Percentiles rank a stretch among this genome's conserved stretches.
phyloP scores from a whole-genome alignment of 805 yeast genomes.

The Jamesozyma spencerorum region DNA sequence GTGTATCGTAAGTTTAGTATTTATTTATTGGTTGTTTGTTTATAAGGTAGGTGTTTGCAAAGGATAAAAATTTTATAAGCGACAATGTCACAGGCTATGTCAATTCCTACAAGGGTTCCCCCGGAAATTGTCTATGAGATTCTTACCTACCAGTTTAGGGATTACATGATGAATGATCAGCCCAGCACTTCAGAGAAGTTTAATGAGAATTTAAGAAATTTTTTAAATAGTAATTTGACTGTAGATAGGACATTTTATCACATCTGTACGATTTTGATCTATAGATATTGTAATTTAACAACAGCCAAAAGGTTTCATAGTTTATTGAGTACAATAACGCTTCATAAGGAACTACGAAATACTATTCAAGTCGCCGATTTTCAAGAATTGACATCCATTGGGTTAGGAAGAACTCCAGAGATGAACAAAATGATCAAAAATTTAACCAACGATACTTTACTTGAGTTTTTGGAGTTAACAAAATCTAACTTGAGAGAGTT shows the following conservation, averaged over 20 bases:
- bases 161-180: conserved; percentile 40
- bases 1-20: no score
- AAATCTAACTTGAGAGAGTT: conserved; percentile 64
- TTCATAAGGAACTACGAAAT: conserved; percentile 42
- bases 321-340: conserved; percentile 47
- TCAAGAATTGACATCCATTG: conserved; percentile 80
- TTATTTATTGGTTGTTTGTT: no score
- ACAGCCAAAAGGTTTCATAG: conserved; percentile 73
- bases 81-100: not conserved
- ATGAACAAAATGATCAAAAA: conserved; percentile 89
- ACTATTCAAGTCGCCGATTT: conserved; percentile 70
- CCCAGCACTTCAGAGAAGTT: conserved; percentile 38
- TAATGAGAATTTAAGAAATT: conserved; percentile 40
- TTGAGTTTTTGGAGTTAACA: conserved; percentile 49
- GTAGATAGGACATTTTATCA: conserved; percentile 52
- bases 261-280: conserved; percentile 47
- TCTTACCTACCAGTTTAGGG: conserved; percentile 45
- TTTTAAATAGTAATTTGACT: conserved; percentile 43
- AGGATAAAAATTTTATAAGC: no score
- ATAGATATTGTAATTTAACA: conserved; percentile 62
- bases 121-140: conserved; percentile 48
- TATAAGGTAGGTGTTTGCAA: no score
- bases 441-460: conserved; percentile 69
- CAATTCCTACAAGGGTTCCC: conserved; percentile 30
- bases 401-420: conserved; percentile 77